Conservation (phyloP, 495 filamentous ascomycete genomes). For the Podospora pseudopauciseta region DNA sequence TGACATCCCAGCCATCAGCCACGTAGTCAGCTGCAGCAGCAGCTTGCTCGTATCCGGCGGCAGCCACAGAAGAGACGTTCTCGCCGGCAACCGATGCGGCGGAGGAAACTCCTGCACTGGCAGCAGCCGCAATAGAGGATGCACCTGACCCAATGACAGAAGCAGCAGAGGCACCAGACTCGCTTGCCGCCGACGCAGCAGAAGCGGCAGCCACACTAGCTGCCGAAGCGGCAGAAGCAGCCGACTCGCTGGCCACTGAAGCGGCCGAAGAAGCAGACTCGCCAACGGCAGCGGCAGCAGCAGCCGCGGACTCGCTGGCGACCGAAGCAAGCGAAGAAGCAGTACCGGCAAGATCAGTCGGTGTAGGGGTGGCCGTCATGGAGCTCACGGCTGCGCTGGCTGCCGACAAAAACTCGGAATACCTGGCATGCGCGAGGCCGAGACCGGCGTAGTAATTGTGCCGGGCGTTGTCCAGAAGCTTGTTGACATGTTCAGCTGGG, state of each 20-base stretch:
- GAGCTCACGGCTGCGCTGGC: constrained; percentile 60
- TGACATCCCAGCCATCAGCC: constrained; percentile 58
- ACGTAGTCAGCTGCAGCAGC: constrained; percentile 38
- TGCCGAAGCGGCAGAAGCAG: constrained; percentile 32
- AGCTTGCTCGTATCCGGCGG: constrained; percentile 27
- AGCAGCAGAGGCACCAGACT: constrained; percentile 26
- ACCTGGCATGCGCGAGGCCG: constrained; percentile 72
- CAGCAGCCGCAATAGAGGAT: constrained; percentile 36
- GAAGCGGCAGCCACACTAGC: constrained; percentile 25
- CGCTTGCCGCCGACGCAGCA: constrained; percentile 26
- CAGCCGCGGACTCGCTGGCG: constrained; percentile 32
- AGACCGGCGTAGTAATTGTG: constrained; percentile 74
- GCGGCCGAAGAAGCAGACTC: constrained; percentile 29
- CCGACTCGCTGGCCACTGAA: constrained; percentile 25
- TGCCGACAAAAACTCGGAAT: constrained; percentile 66
- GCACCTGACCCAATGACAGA: constrained; percentile 26
- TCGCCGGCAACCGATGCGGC: constrained; percentile 39
- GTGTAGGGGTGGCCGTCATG: constrained; percentile 47
- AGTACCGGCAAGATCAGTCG: constrained; percentile 42
- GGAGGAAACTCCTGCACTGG: constrained; percentile 25
- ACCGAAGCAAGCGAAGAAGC: constrained; percentile 36
- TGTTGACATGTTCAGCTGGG: constrained; percentile 43
- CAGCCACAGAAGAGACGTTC: constrained; percentile 26
- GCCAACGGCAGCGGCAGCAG: constrained; percentile 31
- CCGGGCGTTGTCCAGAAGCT: constrained; percentile 58